phyloP scores from a whole-genome alignment of 2,329 filamentous ascomycete species.

The Ophiostoma perfectum region DNA sequence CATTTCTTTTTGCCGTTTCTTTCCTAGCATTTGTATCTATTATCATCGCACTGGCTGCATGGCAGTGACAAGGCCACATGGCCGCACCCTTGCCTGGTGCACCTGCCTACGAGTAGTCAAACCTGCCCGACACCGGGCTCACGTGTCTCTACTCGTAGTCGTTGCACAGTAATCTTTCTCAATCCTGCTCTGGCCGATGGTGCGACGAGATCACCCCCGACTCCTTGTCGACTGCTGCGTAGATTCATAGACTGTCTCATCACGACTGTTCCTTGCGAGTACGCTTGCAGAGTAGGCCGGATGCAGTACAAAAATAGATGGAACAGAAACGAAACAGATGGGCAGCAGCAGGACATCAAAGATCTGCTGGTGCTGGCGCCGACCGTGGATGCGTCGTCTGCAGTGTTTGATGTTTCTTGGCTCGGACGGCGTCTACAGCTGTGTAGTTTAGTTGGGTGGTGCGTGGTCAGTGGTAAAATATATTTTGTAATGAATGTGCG shows the following conservation, averaged over 20 bases:
- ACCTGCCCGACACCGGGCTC: too few species aligned
- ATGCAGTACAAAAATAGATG: not conserved
- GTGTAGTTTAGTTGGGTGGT: too few species aligned
- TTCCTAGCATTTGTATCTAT: too few species aligned
- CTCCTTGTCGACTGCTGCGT: not conserved
- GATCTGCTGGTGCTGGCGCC: not conserved
- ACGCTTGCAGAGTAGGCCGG: not conserved
- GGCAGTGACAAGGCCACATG: too few species aligned
- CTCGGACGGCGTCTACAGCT: not conserved
- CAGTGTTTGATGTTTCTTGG: not conserved
- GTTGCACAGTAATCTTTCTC: not conserved
- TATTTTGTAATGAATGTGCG: too few species aligned
- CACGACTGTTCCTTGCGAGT: not conserved
- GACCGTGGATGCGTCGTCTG: not conserved
- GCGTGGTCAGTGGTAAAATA: too few species aligned
- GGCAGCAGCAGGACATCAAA: not conserved
- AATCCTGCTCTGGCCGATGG: not conserved
- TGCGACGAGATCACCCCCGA: not conserved
- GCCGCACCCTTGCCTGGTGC: too few species aligned
- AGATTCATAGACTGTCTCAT: not conserved
- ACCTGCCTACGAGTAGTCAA: too few species aligned
- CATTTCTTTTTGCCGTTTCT: not conserved
- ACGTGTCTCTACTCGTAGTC: not conserved
- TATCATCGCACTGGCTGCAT: too few species aligned
- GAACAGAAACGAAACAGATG: slow-evolving; percentile 4